Base-by-base conservation (phyloP, 208 protist genomes). In the Wallacemonas collosoma region DNA sequence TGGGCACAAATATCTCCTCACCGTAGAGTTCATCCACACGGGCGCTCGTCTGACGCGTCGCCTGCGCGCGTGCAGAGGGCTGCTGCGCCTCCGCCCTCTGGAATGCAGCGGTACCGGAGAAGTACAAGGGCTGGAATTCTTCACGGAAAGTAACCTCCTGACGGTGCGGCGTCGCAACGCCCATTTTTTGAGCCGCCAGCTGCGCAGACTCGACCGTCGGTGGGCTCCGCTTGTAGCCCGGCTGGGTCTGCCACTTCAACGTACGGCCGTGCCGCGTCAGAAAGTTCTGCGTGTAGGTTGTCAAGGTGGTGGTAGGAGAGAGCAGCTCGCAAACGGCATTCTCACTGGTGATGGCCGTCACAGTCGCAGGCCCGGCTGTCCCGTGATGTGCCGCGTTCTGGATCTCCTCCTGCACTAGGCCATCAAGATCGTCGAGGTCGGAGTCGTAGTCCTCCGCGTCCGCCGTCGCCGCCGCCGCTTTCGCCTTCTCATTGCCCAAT, bases 181-280 rank as follows among this genome's bases (percentile, higher is more conserved):
- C 39, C 0, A 74, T 60, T 39, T 68, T 55, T 43, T 68, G 26
- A 11, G 79, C 74, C 41, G 76, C 38, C 8, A 61, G 50, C 8
- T 65, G 70, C 12, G 79, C 71, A 5, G 53, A 58, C 70, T 68
- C 73, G 68, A 80, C 63, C 14, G 79, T 71, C 40, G 76, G 68
- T 1, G 53, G 12, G 4, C 55, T 1, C 17, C 56, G 56, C 5
- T 51, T 58, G 1, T 1, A 26, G 17, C 66, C 75, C 7, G 79
- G 71, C 36, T 72, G 71, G 9, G 75, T 53, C 67, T 77, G 56
- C 76, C 79, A 84, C 62, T 84, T 84, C 60, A 84, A 80, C 35
- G 50, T 53, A 44, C 75, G 74, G 6, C 70, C 64, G 56, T 80
- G 74, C 2, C 1, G 26, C 17, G 41, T 39, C 36, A 58, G 15